These are phyloP conservation scores for Saussurea involucrata DNA, from an alignment of 129 eudicot species.

Conservation along the genomic window DNA sequence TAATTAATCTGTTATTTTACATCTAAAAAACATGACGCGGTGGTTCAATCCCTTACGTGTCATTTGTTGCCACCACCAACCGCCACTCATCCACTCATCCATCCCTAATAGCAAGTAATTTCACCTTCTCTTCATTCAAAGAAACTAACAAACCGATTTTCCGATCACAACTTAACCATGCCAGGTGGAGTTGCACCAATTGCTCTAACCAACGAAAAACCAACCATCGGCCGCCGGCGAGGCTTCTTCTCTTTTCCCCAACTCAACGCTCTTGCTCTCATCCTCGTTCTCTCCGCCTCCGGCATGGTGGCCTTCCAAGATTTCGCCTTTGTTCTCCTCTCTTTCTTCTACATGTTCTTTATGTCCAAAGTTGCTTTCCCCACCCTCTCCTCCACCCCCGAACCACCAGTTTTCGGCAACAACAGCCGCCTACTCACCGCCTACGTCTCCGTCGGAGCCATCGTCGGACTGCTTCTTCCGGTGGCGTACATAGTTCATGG, in stretches of 20 bases:
- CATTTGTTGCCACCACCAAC: constrained; percentile 7
- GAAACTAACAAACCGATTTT: background rate
- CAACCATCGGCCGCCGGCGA: constrained; percentile 2
- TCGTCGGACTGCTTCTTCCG: constrained; percentile 67
- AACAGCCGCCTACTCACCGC: constrained; percentile 30
- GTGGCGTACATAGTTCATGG: constrained; percentile 64
- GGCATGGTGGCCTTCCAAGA: constrained; percentile 57
- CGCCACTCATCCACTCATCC: background rate
- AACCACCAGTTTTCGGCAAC: constrained; percentile 40
- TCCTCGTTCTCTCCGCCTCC: constrained; percentile 54
- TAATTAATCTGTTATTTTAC: background rate
- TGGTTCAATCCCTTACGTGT: constrained; percentile 4
- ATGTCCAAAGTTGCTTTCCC: constrained; percentile 64
- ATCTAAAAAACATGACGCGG: background rate
- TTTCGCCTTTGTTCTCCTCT: constrained; percentile 47
- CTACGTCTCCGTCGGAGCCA: constrained; percentile 44
- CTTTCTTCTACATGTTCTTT: constrained; percentile 57
- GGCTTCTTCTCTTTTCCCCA: constrained; percentile 49
- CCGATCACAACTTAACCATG: constrained; percentile 29
- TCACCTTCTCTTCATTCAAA: background rate
- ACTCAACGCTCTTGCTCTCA: constrained; percentile 47
- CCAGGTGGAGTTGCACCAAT: constrained; percentile 60
- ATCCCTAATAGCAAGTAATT: background rate
- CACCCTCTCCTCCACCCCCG: constrained; percentile 11
- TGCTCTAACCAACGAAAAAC: constrained; percentile 20